Conservation (phyloP, 257 asterid species). For the Craterostigma plantagineum region DNA sequence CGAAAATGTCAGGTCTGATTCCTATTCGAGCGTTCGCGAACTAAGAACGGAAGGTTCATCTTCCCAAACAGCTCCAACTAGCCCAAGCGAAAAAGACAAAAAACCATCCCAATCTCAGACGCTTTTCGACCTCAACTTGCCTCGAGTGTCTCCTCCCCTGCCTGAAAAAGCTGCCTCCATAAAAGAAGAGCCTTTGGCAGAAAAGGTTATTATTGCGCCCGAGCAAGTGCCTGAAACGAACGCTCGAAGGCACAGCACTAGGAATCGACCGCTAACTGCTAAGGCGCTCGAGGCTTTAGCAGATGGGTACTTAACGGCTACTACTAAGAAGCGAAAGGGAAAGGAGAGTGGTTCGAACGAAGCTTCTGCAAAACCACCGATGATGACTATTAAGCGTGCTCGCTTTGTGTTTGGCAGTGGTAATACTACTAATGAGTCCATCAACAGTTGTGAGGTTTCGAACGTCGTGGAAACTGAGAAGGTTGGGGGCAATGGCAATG, state of each 20-base stretch:
- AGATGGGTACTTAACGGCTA: conserved; percentile 25
- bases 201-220: too few species aligned
- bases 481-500: conserved; percentile 10
- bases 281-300: conserved; percentile 40
- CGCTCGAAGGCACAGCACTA: conserved; percentile 27
- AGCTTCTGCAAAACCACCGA: conserved; percentile 13
- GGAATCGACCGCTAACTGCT: conserved; percentile 34
- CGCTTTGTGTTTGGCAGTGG: conserved; percentile 9
- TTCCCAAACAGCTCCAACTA: too few species aligned
- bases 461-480: conserved; percentile 15
- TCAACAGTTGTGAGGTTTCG: conserved; percentile 8
- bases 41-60: conserved; percentile 13
- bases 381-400: conserved; percentile 14
- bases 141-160: conserved; percentile 24
- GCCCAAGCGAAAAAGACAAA: too few species aligned
- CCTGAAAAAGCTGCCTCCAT: conserved; percentile 15
- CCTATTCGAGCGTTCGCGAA: conserved; percentile 12
- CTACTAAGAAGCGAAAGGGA: conserved; percentile 13
- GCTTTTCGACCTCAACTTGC: conserved; percentile 50
- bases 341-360: conserved; percentile 12
- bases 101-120: too few species aligned
- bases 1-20: conserved; percentile 15
- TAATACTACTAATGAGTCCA: conserved; percentile 9
- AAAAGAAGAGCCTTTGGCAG: conserved; percentile 14
- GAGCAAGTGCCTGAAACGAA: conserved; percentile 9